Percentiles rank a stretch among this genome's conserved stretches.
Evolutionary conservation across 805 yeast species (phyloP).

Genomic region (Starmerella davenportii): DNA sequence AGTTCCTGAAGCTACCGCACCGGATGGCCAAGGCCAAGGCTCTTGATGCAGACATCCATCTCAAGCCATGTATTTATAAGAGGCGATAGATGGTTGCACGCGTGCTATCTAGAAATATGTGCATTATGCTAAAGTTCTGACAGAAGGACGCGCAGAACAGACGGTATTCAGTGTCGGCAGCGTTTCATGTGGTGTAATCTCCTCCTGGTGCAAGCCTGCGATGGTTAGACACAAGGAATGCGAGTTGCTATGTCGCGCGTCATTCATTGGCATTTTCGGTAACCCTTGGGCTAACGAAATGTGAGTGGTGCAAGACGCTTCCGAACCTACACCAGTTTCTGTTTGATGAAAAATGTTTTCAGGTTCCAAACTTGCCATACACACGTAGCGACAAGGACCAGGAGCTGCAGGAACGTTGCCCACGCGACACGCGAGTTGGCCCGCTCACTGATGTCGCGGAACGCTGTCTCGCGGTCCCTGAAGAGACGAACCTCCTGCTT

Average conservation of each 20-base stretch:
- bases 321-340: conserved; percentile 67
- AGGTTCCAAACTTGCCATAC: conserved; percentile 60
- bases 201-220: too few species aligned
- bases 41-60: conserved; percentile 40
- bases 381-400: conserved; percentile 52
- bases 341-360: conserved; percentile 70
- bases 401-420: conserved; percentile 58
- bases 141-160: neutral
- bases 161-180: too few species aligned
- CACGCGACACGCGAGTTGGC: conserved; percentile 55
- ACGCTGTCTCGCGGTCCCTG: conserved; percentile 47
- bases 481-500: conserved; percentile 48
- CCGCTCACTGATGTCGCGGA: conserved; percentile 59
- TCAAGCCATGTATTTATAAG: conserved; percentile 92
- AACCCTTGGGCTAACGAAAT: too few species aligned
- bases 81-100: conserved; percentile 8
- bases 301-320: too few species aligned
- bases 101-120: too few species aligned
- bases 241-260: too few species aligned
- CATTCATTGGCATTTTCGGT: too few species aligned
- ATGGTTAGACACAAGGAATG: too few species aligned
- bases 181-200: too few species aligned
- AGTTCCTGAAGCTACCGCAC: conserved; percentile 57
- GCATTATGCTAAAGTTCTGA: too few species aligned
- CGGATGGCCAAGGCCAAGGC: conserved; percentile 35